phyloP scores from a whole-genome alignment of 306 rosid genomes.

The Prunus armeniaca region DNA sequence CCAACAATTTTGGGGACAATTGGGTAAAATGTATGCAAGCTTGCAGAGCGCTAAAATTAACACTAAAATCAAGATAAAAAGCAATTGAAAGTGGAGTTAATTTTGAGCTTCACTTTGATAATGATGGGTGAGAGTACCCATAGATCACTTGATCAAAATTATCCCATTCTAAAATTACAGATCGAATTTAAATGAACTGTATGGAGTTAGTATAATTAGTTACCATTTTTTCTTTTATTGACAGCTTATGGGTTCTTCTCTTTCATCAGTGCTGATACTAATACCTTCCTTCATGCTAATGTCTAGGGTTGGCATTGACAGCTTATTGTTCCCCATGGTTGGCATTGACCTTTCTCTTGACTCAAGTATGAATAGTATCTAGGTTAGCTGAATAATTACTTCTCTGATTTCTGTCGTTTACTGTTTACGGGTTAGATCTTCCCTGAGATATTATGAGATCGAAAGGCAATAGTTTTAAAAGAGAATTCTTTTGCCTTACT shows the following conservation, averaged over 20 bases:
- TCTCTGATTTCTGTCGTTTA: not conserved
- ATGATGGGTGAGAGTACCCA: no score
- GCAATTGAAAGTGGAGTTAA: no score
- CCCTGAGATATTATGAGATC: not conserved
- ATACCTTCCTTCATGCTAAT: not conserved
- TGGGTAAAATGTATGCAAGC: no score
- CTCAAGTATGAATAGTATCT: not conserved
- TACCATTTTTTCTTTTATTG: not conserved
- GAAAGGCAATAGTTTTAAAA: not conserved
- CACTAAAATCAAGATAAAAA: no score
- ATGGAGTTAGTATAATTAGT: not conserved
- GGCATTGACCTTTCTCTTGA: not conserved
- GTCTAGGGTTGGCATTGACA: no score
- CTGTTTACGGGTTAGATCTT: not conserved
- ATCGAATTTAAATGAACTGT: not conserved
- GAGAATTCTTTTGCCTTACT: not conserved
- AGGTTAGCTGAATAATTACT: not conserved
- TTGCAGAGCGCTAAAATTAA: no score
- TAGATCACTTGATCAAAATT: no score
- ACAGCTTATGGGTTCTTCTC: not conserved
- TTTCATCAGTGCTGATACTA: not conserved
- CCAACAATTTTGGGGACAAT: no score
- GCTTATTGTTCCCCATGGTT: not conserved
- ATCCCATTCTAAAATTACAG: no score
- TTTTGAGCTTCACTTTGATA: no score